Evolutionary conservation across 2,329 filamentous ascomycete genomes (phyloP).

Genomic region (Microsporum audouinii): DNA sequence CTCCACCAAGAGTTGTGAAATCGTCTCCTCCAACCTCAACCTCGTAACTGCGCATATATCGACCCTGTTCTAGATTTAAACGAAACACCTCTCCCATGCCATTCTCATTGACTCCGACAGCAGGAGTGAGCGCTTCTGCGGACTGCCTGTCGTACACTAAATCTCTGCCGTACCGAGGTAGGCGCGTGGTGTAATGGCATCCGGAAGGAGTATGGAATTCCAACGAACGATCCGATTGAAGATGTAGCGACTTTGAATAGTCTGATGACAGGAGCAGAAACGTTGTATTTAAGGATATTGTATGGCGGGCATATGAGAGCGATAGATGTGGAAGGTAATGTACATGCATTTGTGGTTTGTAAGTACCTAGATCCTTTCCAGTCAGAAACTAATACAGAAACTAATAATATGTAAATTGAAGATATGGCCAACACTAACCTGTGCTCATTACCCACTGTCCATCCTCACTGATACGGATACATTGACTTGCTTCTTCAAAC

Average conservation of each 20-base stretch:
- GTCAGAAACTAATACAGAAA: neutral
- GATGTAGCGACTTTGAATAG: constrained; percentile 86
- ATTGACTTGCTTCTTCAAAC: constrained; percentile 89
- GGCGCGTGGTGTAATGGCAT: constrained; percentile 75
- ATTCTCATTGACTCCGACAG: constrained; percentile 76
- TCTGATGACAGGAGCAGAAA: constrained; percentile 82
- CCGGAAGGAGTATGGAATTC: constrained; percentile 88
- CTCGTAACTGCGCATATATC: constrained; percentile 91
- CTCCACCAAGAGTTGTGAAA: constrained; percentile 50
- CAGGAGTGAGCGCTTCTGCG: constrained; percentile 74
- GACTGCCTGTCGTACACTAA: constrained; percentile 71
- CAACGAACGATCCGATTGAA: constrained; percentile 81
- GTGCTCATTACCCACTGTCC: constrained; percentile 96
- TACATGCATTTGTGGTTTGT: constrained; percentile 80
- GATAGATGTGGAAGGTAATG: constrained; percentile 89
- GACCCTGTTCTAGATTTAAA: constrained; percentile 78
- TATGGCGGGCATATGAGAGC: constrained; percentile 87
- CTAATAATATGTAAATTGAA: neutral
- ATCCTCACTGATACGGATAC: constrained; percentile 83
- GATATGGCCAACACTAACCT: constrained; percentile 39
- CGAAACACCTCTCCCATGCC: constrained; percentile 87
- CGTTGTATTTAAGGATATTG: constrained; percentile 78
- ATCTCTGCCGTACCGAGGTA: constrained; percentile 87
- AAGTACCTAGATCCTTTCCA: constrained; percentile 39
- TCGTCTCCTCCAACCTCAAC: constrained; percentile 83